These are phyloP conservation scores for Boletus bicolor DNA, from an alignment of 768 basidiomycete species.

Conservation along the genomic window DNA sequence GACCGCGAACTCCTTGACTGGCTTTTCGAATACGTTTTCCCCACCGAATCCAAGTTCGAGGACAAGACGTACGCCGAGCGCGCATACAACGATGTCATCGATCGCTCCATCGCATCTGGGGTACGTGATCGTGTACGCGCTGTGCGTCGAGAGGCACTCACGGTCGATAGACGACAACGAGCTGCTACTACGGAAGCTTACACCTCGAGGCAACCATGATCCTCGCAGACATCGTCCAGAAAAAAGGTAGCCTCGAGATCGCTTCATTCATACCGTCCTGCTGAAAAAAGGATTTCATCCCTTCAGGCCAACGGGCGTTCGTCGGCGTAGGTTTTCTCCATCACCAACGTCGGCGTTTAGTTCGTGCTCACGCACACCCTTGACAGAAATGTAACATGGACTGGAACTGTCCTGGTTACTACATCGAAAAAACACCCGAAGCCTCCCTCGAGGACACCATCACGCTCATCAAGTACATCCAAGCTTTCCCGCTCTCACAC, in stretches of 20 bases:
- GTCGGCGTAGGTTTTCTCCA: slow-evolving; percentile 57
- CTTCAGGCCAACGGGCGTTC: slow-evolving; percentile 74
- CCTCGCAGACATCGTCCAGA: slow-evolving; percentile 69
- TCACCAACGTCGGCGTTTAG: background rate
- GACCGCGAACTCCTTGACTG: slow-evolving; percentile 84
- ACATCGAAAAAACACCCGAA: slow-evolving; percentile 56
- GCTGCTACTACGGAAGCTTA: slow-evolving; percentile 83
- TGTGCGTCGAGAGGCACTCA: slow-evolving; percentile 1
- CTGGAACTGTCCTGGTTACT: slow-evolving; percentile 66
- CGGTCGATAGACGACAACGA: slow-evolving; percentile 69
- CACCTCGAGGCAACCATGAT: slow-evolving; percentile 76
- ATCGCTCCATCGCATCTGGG: slow-evolving; percentile 64
- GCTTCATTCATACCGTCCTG: background rate
- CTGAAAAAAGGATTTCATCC: background rate
- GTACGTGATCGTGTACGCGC: slow-evolving; percentile 42
- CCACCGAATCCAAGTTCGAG: slow-evolving; percentile 72
- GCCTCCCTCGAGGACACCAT: slow-evolving; percentile 59
- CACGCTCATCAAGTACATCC: slow-evolving; percentile 65
- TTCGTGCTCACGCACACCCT: slow-evolving; percentile 10
- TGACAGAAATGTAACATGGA: slow-evolving; percentile 30
- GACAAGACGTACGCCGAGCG: slow-evolving; percentile 62
- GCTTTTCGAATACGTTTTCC: slow-evolving; percentile 80
- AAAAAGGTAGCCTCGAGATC: slow-evolving; percentile 39
- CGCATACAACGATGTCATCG: slow-evolving; percentile 67
- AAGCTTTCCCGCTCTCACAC: slow-evolving; percentile 39